These are phyloP conservation scores for Oligophagozyma castellii DNA, from an alignment of 1,139 yeast genomes.

Conservation along the genomic window DNA sequence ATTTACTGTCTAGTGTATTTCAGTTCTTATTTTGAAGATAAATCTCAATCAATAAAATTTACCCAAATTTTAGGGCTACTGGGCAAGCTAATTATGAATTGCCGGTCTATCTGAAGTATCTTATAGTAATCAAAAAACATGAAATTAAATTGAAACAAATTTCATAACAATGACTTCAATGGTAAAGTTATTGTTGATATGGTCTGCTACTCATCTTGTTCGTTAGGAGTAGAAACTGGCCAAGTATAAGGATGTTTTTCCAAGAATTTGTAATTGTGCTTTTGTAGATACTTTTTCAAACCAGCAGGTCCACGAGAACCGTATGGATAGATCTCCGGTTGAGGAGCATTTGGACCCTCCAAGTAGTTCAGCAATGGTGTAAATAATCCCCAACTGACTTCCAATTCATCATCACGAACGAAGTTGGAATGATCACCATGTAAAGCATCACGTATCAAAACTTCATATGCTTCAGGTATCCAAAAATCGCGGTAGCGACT, in stretches of 20 bases:
- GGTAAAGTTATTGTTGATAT: too few relatives aligned
- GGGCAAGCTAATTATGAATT: too few relatives aligned
- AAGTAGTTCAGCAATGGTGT: constrained; percentile 77
- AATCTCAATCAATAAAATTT: too few relatives aligned
- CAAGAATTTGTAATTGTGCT: constrained; percentile 58
- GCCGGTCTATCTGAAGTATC: too few relatives aligned
- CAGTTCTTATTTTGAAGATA: too few relatives aligned
- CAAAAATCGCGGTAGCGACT: constrained; percentile 74
- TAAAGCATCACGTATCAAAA: constrained; percentile 80
- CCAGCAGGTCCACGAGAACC: constrained; percentile 83
- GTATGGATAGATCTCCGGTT: constrained; percentile 59
- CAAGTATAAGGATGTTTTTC: constrained; percentile 56
- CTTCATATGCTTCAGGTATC: constrained; percentile 97
- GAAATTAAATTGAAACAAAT: too few relatives aligned
- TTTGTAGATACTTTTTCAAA: constrained; percentile 45
- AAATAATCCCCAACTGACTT: constrained; percentile 82
- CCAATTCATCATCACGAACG: constrained; percentile 96
- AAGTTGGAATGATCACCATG: constrained; percentile 93
- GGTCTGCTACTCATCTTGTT: too few relatives aligned
- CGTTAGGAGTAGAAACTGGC: constrained; percentile 59
- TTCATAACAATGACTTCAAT: too few relatives aligned
- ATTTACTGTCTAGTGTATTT: too few relatives aligned
- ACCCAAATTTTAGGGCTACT: too few relatives aligned
- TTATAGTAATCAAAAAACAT: too few relatives aligned
- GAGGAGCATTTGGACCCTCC: constrained; percentile 56